These are phyloP conservation scores for Fusarium begoniae DNA, from an alignment of 2,329 filamentous ascomycete species.

Conservation along the genomic window DNA sequence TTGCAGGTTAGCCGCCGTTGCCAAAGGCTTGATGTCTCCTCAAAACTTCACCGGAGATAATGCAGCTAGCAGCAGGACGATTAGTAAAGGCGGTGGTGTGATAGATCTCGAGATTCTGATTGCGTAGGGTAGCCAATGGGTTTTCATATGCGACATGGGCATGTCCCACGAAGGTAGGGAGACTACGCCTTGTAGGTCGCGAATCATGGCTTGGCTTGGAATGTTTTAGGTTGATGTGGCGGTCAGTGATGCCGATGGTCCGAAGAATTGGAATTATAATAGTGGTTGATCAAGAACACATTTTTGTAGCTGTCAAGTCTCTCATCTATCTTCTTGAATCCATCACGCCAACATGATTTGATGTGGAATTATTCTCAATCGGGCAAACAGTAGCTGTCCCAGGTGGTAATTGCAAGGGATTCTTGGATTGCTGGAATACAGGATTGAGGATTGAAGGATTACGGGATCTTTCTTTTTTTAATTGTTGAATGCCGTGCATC, in stretches of 20 bases:
- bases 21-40: background rate
- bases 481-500: background rate
- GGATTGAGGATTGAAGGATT: background rate
- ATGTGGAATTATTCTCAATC: background rate
- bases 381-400: background rate
- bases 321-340: background rate
- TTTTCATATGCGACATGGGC: background rate
- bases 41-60: background rate
- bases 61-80: background rate
- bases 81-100: background rate
- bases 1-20: background rate
- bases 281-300: background rate
- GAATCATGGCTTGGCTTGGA: background rate
- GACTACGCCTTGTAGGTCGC: background rate
- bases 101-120: background rate
- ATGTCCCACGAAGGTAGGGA: background rate
- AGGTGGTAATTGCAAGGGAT: background rate
- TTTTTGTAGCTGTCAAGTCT: background rate
- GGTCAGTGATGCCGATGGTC: background rate
- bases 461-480: background rate
- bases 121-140: background rate
- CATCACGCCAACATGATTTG: background rate
- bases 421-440: background rate
- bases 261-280: background rate
- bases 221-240: background rate